Base-by-base conservation (phyloP, 306 rosid genomes). In the Quercus engelmannii region DNA sequence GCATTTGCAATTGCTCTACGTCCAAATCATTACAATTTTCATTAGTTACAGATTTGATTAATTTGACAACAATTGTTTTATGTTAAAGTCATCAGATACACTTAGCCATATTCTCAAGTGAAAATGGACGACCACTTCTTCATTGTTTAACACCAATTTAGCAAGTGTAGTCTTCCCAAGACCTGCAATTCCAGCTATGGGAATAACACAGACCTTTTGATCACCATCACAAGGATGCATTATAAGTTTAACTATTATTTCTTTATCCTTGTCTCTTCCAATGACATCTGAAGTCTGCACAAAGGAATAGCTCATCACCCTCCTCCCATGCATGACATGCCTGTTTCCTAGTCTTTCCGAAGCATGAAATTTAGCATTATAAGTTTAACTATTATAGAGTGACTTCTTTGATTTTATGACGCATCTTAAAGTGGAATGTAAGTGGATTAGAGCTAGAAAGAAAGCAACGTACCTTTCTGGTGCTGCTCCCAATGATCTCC, bases 241-340 rank as follows among this genome's bases (percentile, higher is more conserved):
- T 64, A 46, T 31, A 65, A 69, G 38, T 25, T 58, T 21, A 10
- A 75, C 30, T 55, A 81, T 68, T 38, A 41, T 43, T 19, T 57
- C 41, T 35, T 56, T 75, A 23, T 75, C 84, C 20, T 15, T 61
- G 3, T 75, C 84, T 69, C 84, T 81, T 15, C 84, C 84, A 20
- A 81, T 58, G 21, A 80, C 63, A 33, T 68, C 75, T 4, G 38
- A 33, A 33, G 38, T 5, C 6, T 33, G 38, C 38, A 33, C 38
- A 33, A 33, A 33, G 38, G 38, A 68, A 70, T 56, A 33, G 17
- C 73, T 73, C 63, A 38, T 33, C 38, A 33, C 76, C 71, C 79
- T 68, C 20, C 26, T 69, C 12, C 1, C 41, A 14, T 30, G 77
- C 61, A 9, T 69, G 15, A 1, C 65, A 30, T 30, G 33, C 33